A percentile compares a stretch with the other conserved stretches of the same genome.
These are phyloP conservation scores for Panicum virgatum DNA, from an alignment of 202 grass and related monocot species.

Conservation along the genomic window DNA sequence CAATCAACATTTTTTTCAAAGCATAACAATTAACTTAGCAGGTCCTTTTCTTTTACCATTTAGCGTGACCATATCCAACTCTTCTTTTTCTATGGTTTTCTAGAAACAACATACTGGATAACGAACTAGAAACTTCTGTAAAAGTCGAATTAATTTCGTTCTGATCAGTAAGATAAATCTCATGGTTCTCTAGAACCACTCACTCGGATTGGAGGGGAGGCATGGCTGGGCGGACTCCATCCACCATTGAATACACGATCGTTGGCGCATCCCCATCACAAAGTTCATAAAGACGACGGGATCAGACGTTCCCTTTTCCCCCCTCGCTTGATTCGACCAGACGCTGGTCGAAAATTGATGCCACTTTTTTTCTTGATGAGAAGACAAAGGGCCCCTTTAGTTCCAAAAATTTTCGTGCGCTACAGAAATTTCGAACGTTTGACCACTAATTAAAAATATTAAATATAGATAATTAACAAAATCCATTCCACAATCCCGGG, in stretches of 20 bases:
- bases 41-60: background rate
- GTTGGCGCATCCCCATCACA: slow-evolving; percentile 27
- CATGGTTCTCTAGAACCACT: too few relatives aligned
- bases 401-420: too few relatives aligned
- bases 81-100: background rate
- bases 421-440: too few relatives aligned
- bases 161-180: too few relatives aligned
- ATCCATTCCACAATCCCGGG: too few relatives aligned
- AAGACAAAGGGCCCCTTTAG: too few relatives aligned
- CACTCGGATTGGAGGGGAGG: background rate
- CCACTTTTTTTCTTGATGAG: background rate
- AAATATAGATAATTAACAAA: too few relatives aligned
- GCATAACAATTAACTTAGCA: background rate
- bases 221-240: background rate
- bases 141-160: too few relatives aligned
- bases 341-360: background rate
- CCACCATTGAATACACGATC: background rate
- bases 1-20: background rate
- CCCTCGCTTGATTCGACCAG: slow-evolving; percentile 5
- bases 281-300: background rate
- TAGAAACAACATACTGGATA: too few relatives aligned
- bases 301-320: background rate
- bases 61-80: too few relatives aligned
- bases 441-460: too few relatives aligned
- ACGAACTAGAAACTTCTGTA: too few relatives aligned